phyloP scores from a whole-genome alignment of 345 rosid species.

The Ailanthus altissimus region DNA sequence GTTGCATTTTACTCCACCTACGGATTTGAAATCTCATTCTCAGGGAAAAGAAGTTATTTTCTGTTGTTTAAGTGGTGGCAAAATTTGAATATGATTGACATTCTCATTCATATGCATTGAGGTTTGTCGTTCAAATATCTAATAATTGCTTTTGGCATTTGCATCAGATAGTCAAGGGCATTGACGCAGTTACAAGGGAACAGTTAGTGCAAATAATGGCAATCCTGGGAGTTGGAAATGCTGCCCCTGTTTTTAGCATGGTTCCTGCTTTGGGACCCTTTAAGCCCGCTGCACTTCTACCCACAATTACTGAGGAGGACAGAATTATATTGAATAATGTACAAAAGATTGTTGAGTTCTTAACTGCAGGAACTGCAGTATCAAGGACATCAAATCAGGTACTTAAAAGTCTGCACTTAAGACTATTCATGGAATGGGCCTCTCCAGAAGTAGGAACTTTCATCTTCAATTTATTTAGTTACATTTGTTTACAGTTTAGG shows the following conservation, averaged over 20 bases:
- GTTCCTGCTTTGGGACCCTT: slow-evolving; percentile 75
- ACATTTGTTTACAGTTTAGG: not conserved
- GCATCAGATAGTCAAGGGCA: slow-evolving; percentile 86
- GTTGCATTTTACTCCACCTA: not conserved
- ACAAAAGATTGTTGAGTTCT: slow-evolving; percentile 71
- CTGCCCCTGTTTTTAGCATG: slow-evolving; percentile 75
- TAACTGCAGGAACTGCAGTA: slow-evolving; percentile 69
- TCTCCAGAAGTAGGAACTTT: not conserved
- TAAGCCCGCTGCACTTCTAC: slow-evolving; percentile 72
- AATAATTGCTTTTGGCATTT: slow-evolving; percentile 15
- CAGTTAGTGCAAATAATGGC: slow-evolving; percentile 78
- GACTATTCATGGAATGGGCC: not conserved
- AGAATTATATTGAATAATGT: slow-evolving; percentile 69
- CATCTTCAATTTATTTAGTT: not conserved
- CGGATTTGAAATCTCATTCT: not conserved
- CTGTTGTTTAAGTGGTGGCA: not conserved
- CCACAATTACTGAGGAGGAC: slow-evolving; percentile 85
- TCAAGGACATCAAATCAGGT: slow-evolving; percentile 67
- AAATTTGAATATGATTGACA: not conserved
- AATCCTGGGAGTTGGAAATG: slow-evolving; percentile 61
- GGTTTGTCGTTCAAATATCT: slow-evolving; percentile 13
- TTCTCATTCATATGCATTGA: not conserved
- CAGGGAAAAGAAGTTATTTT: not conserved
- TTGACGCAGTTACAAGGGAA: slow-evolving; percentile 91
- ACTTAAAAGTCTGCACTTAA: slow-evolving; percentile 1